Conservation (phyloP, 139 green algal species). For the Chara braunii region DNA sequence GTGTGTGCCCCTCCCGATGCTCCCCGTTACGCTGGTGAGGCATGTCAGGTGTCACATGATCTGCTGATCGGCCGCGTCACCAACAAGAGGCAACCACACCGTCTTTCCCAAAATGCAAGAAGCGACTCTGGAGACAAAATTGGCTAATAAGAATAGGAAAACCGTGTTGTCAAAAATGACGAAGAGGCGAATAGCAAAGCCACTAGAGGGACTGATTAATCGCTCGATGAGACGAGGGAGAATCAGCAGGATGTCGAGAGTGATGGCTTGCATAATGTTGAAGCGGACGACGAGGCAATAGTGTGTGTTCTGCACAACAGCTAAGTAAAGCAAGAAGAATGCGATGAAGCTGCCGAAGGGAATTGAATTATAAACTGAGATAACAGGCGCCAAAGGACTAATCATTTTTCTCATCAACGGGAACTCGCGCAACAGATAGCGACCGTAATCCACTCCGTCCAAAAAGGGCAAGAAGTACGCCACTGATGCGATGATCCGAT, state of each 20-base stretch:
- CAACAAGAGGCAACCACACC: slow-evolving; percentile 29
- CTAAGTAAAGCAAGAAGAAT: slow-evolving; percentile 38
- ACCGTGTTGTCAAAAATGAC: slow-evolving; percentile 43
- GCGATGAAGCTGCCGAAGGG: slow-evolving; percentile 23
- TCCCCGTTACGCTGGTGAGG: too few relatives aligned
- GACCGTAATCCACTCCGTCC: slow-evolving; percentile 36
- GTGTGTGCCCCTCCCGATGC: too few relatives aligned
- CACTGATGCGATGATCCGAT: slow-evolving; percentile 28
- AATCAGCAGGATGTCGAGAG: slow-evolving; percentile 50
- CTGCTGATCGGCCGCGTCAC: slow-evolving; percentile 32
- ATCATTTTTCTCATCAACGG: too few relatives aligned
- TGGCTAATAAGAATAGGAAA: slow-evolving; percentile 34
- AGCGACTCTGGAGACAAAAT: slow-evolving; percentile 30
- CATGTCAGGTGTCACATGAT: too few relatives aligned
- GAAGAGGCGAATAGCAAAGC: slow-evolving; percentile 14
- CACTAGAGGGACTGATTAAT: slow-evolving; percentile 1
- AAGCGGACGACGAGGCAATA: slow-evolving; percentile 43
- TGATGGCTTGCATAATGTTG: slow-evolving; percentile 47
- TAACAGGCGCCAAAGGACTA: slow-evolving; percentile 17
- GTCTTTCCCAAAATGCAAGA: slow-evolving; percentile 37
- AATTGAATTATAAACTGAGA: slow-evolving; percentile 14
- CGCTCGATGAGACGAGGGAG: slow-evolving; percentile 30
- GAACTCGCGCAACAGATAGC: slow-evolving; percentile 38
- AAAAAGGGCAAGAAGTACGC: slow-evolving; percentile 44
- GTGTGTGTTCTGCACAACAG: slow-evolving; percentile 39